Evolutionary conservation across 1,284 basidiomycete species (phyloP), one percentile per base, ranked within the genome.

Genomic region (Lignosus rhinocerotis): DNA sequence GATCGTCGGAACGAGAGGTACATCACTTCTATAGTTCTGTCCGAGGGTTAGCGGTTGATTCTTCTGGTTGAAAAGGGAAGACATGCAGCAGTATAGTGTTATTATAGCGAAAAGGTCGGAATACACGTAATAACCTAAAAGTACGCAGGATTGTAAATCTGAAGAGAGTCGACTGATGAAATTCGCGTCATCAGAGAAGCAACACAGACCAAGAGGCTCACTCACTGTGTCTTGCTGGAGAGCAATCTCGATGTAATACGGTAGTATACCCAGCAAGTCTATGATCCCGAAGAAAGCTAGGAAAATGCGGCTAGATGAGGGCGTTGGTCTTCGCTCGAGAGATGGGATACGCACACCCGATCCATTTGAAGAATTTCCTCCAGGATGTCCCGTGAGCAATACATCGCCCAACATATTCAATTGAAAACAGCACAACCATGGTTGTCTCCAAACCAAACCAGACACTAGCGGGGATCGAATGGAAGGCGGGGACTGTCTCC

Each of bases 1-100:
- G 92, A 94, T 59, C 91, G 79, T 53, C 88, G 81, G 42, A 94
- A 87, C n/a, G 92, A 88, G 36, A 95, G 82, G 70, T 90, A 93
- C 93, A 95, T 95, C 65, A 95, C 92, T 77, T 95, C 92, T 58
- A 95, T 95, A 0, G 93, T 95, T 53, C 87, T 91, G 62, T 11
- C 46, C 45, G 36, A 33, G 30, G 39, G 50, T 60, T 39, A 59
- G 61, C 42, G 56, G 56, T 12, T 31, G 16, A 30, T 30, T 8
- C 25, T 14, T 44, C 30, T 16, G 17, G 14, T 19, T 30, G n/a
- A n/a, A 41, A 53, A 5, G 41, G 19, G 31, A 17, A 16, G 41
- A 76, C 88, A 61, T 69, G 88, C 89, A 94, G 75, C 16, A 94
- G 80, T 64, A 94, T 87, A 5, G 87, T 90, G 66, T 87, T 86